Base-by-base conservation (phyloP, 805 yeast genomes). In the Sugiyamaella marilandica region DNA sequence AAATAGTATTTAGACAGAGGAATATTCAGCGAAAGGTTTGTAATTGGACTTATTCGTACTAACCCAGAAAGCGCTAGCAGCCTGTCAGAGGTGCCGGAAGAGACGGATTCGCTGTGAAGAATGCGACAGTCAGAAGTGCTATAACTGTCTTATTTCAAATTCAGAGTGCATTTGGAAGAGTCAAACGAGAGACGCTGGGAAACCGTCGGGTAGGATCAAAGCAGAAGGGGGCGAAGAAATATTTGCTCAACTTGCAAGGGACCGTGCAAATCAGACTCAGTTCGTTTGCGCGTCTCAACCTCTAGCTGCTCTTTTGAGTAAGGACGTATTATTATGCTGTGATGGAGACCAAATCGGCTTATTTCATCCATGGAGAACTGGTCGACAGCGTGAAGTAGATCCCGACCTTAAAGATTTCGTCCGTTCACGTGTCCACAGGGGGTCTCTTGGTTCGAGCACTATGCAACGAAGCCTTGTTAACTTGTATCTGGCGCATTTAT, bases 271-370 rank as follows among this genome's bases (percentile, higher is more conserved):
- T 9, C 47, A 45, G 21, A 31, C 21, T 14, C 47, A 45, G 33
- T 45, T 26, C 32, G 47, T 45, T 18, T 33, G 47, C 32, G 47
- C 47, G 10, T 45, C 47, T 2, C 47, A 45, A 36, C 47, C 47
- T 14, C 33, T 45, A 1, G 47, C 47, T 5, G 47, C 47, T 8
- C 47, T 45, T 1, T 24, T 45, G 16, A 31, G 37, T 19, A 45
- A 45, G 19, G 47, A 45, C 19, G 37, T 45, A 21, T 10, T 45
- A 14, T 24, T 45, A 10, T 45, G 47, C n/a, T 45, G 47, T 45
- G 47, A 45, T 24, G 47, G 47, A 13, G 47, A 45, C 16, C 14
- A 45, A 7, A 14, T 45, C 10, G 47, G 47, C 7, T 16, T 45
- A 2, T 45, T 13, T 31, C 47, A 45, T 32, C 47, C 47, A 7